These are phyloP conservation scores for Spiromastix sp. DNA, from an alignment of 2,329 filamentous ascomycete species.

Conservation along the genomic window DNA sequence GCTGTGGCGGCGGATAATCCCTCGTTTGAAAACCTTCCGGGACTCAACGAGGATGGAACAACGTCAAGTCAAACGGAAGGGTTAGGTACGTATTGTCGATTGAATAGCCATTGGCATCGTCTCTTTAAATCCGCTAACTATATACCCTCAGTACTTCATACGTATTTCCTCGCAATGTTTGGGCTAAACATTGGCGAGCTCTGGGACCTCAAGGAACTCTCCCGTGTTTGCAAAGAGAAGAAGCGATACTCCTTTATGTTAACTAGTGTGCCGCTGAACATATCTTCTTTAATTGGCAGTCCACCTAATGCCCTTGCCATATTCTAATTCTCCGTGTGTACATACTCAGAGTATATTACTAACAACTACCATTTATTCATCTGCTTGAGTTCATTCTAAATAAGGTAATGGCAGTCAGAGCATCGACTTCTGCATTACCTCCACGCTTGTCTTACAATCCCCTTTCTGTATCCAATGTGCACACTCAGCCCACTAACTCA, in stretches of 20 bases:
- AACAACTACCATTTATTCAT: no score
- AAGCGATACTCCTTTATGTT: constrained; percentile 52
- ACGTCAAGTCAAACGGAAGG: no score
- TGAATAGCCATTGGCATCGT: constrained; percentile 26
- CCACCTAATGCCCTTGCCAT: constrained; percentile 33
- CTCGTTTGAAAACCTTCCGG: constrained; percentile 31
- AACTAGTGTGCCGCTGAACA: constrained; percentile 49
- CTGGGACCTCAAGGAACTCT: constrained; percentile 45
- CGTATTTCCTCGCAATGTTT: constrained; percentile 41
- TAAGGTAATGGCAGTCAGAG: no score
- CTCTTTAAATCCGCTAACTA: background rate
- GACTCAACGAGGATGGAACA: background rate
- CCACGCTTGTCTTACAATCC: no score
- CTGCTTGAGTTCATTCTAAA: no score
- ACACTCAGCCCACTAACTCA: no score
- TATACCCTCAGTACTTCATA: constrained; percentile 35
- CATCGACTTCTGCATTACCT: no score
- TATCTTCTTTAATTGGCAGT: constrained; percentile 41
- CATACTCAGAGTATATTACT: no score
- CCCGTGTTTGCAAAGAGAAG: constrained; percentile 42
- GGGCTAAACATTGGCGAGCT: constrained; percentile 48
- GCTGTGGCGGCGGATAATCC: constrained; percentile 45
- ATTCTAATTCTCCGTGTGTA: no score
- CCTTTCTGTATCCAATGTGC: no score
- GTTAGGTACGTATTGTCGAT: constrained; percentile 19